Evolutionary conservation across 192 early-diverging fungal species (phyloP), one percentile per base, ranked within the genome.

Genomic region (Cetraspora pellucida): DNA sequence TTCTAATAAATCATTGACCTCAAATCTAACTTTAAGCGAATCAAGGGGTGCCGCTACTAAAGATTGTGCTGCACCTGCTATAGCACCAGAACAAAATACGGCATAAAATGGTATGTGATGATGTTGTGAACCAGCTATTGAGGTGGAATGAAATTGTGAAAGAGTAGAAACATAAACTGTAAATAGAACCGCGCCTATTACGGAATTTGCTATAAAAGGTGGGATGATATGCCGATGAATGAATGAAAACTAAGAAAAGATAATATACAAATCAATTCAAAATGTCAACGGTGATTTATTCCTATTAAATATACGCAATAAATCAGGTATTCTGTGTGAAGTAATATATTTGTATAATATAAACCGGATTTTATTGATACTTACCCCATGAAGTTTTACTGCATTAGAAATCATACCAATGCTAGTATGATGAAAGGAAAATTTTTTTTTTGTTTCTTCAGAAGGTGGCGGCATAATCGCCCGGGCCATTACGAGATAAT

Each of bases 401-500:
- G 91, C 91, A 71, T 93, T 86, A 4, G 87, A 76, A 30, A 94
- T 82, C 89, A 94, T 91, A 3, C 93, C 93, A 43, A 92, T 79
- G 1, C 90, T 90, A 13, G 93, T 91, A 43, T 87, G 87, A 9
- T 88, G 88, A 75, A 94, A 86, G 1, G 80, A 85, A 30, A 83
- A 83, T 70, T 76, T 76, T 70, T 76, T 76, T 28, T 74, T 80
- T 44, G 65, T 21, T 1, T 70, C 76, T 23, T 25, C 54, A 10
- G 73, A 64, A 43, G 87, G 83, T 2, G 86, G 81, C 19, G 90
- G 92, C 77, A 92, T 88, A 46, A 91, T 72, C 11, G 91, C 91
- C 27, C 93, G 85, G 2, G 91, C 93, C 74, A 91, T 91, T n/a
- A 91, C 86, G 60, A 92, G 72, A 72, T 94, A 94, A 77, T 94